Evolutionary conservation across 345 rosid genomes (phyloP), one percentile per base, ranked within the genome.

Genomic region (Eucalyptus grandis): DNA sequence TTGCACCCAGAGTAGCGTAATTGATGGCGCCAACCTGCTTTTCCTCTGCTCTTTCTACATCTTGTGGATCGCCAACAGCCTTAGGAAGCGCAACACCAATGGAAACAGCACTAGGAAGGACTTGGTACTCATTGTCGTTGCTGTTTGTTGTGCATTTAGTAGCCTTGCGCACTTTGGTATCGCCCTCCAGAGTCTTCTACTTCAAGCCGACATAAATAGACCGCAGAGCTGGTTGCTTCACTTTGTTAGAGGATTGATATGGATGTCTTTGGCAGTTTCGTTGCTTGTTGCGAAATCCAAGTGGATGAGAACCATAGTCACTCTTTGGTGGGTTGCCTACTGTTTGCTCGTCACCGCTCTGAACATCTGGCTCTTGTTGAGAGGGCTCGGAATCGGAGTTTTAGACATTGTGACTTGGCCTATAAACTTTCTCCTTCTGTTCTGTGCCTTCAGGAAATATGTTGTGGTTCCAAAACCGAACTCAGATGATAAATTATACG

Each of bases 291-390:
- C 83, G n/a, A 93, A 81, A 77, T 91, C 94, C 31, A 90, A 91
- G 87, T 93, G 92, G 93, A 88, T 87, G 30, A 91, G 89, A 89
- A 88, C 94, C 89, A 86, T 95, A 15, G 85, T 69, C 87, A 90
- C 91, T 49, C 60, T 92, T 46, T 97, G 99, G 99, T 97, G 98
- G 98, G 88, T 94, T 30, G 91, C 89, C 46, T 96, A 93, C 81
- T 91, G 93, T 86, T 88, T 93, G 27, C 89, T 96, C 91, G 91
- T 90, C 88, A 91, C 95, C 37, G 94, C 92, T 88, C 87, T 93
- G 40, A 92, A 93, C 87, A 88, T 93, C 72, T 91, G 90, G 85
- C 89, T 87, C 82, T 89, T 96, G 53, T 69, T 87, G 17, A 91
- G 89, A 51, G 91, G 92, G 37, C 65, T 85, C 40, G 87, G 90